A percentile compares a stretch with the other conserved stretches of the same genome.
phyloP scores from a whole-genome alignment of 108 stramenopile genomes.

The Cyclotella atomus region DNA sequence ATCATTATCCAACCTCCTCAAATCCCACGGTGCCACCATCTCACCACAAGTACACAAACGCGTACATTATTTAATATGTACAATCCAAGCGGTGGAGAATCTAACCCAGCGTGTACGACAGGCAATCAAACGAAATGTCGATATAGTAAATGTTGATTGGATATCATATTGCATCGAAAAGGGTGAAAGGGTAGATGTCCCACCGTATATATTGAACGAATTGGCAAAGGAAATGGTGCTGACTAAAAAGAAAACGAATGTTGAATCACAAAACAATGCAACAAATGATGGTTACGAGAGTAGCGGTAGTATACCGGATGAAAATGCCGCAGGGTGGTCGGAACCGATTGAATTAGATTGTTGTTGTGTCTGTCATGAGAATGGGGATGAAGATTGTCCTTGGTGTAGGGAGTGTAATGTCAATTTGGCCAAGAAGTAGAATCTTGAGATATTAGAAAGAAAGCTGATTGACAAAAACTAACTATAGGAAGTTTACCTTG shows the following conservation, averaged over 20 bases:
- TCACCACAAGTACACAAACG: slow-evolving; percentile 73
- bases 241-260: slow-evolving; percentile 14
- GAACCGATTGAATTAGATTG: slow-evolving; percentile 59
- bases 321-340: slow-evolving; percentile 43
- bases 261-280: not conserved
- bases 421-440: too few species aligned
- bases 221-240: slow-evolving; percentile 9
- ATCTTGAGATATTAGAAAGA: too few species aligned
- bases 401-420: slow-evolving; percentile 51
- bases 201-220: slow-evolving; percentile 17
- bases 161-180: slow-evolving; percentile 39
- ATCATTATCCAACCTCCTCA: slow-evolving; percentile 4
- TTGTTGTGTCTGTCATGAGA: slow-evolving; percentile 73
- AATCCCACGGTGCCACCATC: slow-evolving; percentile 54
- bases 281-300: not conserved
- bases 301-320: slow-evolving; percentile 16
- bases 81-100: slow-evolving; percentile 48
- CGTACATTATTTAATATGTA: slow-evolving; percentile 59
- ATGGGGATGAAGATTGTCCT: slow-evolving; percentile 46
- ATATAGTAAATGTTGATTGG: slow-evolving; percentile 67
- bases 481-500: too few species aligned
- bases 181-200: slow-evolving; percentile 15
- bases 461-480: too few species aligned
- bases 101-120: slow-evolving; percentile 82
- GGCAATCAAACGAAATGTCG: slow-evolving; percentile 70